Conservation (phyloP, 768 basidiomycete species). For the Russula sp. region DNA sequence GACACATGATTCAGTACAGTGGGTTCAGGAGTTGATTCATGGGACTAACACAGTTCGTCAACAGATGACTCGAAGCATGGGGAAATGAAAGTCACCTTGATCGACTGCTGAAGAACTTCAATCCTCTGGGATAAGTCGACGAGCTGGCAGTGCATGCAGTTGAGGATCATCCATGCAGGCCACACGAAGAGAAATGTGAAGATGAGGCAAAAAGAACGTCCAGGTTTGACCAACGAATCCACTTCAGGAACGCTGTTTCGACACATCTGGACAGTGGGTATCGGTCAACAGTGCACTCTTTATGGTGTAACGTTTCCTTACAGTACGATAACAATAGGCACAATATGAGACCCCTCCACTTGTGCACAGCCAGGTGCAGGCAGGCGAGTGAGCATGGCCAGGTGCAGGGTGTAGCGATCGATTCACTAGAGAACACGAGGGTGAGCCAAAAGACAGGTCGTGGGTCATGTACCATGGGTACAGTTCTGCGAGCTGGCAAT, state of each 20-base stretch:
- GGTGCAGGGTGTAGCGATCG: too few relatives aligned
- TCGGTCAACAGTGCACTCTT: background rate
- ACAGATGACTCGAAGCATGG: background rate
- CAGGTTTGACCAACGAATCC: background rate
- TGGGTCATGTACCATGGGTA: too few relatives aligned
- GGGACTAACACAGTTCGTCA: background rate
- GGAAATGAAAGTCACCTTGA: background rate
- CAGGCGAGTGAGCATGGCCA: too few relatives aligned
- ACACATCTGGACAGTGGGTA: background rate
- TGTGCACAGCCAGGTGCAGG: too few relatives aligned
- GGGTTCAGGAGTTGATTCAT: background rate
- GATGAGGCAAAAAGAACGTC: background rate
- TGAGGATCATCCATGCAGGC: background rate
- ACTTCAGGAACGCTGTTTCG: background rate
- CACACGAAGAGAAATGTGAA: slow-evolving; percentile 1
- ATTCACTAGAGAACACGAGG: too few relatives aligned
- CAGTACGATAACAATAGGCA: background rate
- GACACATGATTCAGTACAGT: too few relatives aligned
- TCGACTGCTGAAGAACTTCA: background rate
- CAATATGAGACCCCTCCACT: background rate
- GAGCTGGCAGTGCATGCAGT: background rate
- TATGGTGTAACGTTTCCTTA: background rate
- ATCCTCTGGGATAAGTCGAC: background rate
- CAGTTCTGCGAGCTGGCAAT: too few relatives aligned
- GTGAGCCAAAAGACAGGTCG: too few relatives aligned